Percentiles rank a stretch among this genome's conserved stretches.
phyloP scores from a whole-genome alignment of 139 green algal genomes.

The Chlorella ohadii region DNA sequence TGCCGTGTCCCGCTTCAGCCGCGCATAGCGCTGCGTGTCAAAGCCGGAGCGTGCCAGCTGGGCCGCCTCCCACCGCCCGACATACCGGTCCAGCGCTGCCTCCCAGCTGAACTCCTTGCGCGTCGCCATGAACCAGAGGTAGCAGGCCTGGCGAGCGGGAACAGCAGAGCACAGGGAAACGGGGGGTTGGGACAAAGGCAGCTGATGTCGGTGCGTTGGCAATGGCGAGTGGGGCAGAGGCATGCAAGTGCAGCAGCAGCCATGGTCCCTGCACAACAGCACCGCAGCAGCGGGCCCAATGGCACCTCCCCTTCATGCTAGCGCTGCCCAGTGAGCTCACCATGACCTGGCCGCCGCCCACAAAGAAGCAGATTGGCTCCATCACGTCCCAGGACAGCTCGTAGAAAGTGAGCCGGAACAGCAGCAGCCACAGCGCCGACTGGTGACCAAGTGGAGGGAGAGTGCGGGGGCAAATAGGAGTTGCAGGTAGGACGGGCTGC shows the following conservation, averaged over 20 bases:
- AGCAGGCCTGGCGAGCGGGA: not conserved
- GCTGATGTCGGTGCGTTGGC: too few species aligned
- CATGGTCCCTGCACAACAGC: too few species aligned
- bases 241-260: too few species aligned
- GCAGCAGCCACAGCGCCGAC: slow-evolving; percentile 1
- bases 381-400: slow-evolving; percentile 33
- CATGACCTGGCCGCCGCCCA: slow-evolving; percentile 20
- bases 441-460: too few species aligned
- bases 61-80: slow-evolving; percentile 1
- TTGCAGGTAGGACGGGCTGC: too few species aligned
- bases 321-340: too few species aligned
- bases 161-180: not conserved
- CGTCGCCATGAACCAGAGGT: slow-evolving; percentile 9
- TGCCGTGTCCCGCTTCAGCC: not conserved
- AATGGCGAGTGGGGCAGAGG: too few species aligned
- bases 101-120: slow-evolving; percentile 24
- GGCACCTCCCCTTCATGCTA: too few species aligned
- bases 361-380: slow-evolving; percentile 34
- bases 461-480: too few species aligned
- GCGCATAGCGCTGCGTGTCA: not conserved
- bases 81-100: slow-evolving; percentile 1
- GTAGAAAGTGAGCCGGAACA: slow-evolving; percentile 21
- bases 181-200: too few species aligned
- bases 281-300: too few species aligned
- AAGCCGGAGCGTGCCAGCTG: not conserved